A percentile compares a stretch with the other conserved stretches of the same genome.
phyloP scores from a whole-genome alignment of 768 basidiomycete species.

The Pleurotus eryngii region DNA sequence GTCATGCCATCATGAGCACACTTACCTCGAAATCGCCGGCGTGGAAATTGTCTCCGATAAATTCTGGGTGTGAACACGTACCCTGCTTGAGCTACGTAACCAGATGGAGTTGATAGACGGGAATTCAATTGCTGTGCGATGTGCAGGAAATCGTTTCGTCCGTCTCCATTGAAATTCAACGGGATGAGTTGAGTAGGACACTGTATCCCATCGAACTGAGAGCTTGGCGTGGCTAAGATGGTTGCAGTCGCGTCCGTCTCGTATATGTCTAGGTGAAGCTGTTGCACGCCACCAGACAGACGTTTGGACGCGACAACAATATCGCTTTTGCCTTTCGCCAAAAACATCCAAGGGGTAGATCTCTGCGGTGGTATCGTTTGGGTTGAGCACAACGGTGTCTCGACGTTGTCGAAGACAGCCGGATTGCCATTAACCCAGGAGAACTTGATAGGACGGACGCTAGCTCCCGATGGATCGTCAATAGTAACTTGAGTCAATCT shows the following conservation, averaged over 20 bases:
- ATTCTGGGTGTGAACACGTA: neutral
- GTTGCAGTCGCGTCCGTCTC: neutral
- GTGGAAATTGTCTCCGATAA: neutral
- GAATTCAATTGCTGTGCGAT: neutral
- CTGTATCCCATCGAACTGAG: neutral
- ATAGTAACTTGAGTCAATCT: slow-evolving; percentile 3
- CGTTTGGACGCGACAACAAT: slow-evolving; percentile 2
- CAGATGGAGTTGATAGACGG: neutral
- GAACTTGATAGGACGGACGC: slow-evolving; percentile 9
- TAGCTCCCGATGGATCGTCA: slow-evolving; percentile 7
- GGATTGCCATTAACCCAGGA: slow-evolving; percentile 12
- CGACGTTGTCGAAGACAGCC: slow-evolving; percentile 5
- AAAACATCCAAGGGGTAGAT: neutral
- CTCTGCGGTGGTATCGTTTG: neutral
- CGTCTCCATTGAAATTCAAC: slow-evolving; percentile 1
- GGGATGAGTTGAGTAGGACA: slow-evolving; percentile 3
- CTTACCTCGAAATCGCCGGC: slow-evolving; percentile 3
- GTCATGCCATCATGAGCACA: neutral
- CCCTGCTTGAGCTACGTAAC: neutral
- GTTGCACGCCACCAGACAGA: neutral
- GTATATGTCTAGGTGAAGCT: slow-evolving; percentile 5
- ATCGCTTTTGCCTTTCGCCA: slow-evolving; percentile 1
- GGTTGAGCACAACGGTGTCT: neutral
- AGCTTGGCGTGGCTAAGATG: neutral
- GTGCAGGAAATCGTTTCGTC: slow-evolving; percentile 3